Evolutionary conservation across 2,329 filamentous ascomycete species (phyloP).

Genomic region (Colletotrichum lini): DNA sequence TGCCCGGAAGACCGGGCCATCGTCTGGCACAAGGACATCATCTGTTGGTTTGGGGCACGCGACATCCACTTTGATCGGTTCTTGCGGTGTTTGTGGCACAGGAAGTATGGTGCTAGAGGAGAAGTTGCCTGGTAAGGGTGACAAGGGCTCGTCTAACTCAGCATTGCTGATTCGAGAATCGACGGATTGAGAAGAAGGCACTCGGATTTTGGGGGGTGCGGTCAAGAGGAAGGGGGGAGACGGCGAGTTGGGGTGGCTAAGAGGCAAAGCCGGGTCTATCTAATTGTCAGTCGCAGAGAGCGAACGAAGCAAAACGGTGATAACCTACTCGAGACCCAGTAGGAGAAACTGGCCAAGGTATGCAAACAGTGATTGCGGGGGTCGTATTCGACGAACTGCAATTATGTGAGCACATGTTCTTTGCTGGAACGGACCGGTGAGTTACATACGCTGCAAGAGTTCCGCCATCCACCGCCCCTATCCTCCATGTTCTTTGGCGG

Average conservation of each 20-base stretch:
- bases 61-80: constrained; percentile 87
- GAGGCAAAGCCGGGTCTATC: constrained; percentile 59
- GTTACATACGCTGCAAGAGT: constrained; percentile 84
- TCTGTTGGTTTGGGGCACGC: constrained; percentile 87
- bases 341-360: constrained; percentile 92
- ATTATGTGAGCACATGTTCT: constrained; percentile 46
- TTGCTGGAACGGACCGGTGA: neutral
- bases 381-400: constrained; percentile 95
- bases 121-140: constrained; percentile 59
- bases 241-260: constrained; percentile 74
- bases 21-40: constrained; percentile 87
- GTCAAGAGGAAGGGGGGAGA: constrained; percentile 81
- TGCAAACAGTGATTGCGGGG: constrained; percentile 90
- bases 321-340: constrained; percentile 87
- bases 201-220: constrained; percentile 82
- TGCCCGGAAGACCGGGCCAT: constrained; percentile 94
- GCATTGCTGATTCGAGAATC: constrained; percentile 84
- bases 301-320: neutral
- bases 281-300: constrained; percentile 44
- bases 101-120: constrained; percentile 42
- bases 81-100: constrained; percentile 50
- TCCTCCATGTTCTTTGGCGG: constrained; percentile 88
- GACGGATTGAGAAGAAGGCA: constrained; percentile 89
- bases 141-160: constrained; percentile 75
- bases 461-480: constrained; percentile 92